These are phyloP conservation scores for Lichtheimia corymbifera DNA, from an alignment of 371 early-diverging fungal genomes.

Conservation along the genomic window DNA sequence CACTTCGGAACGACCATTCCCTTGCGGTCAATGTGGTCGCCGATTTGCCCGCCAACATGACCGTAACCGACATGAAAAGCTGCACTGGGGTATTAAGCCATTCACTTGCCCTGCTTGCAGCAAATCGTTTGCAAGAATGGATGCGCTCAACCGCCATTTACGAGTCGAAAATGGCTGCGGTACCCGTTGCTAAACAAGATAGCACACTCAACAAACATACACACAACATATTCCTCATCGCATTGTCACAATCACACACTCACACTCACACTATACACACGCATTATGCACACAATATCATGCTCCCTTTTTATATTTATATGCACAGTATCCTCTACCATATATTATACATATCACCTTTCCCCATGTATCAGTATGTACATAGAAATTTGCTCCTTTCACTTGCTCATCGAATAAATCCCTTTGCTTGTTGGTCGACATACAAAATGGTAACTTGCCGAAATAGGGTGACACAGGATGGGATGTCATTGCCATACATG, in stretches of 20 bases:
- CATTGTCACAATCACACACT: background rate
- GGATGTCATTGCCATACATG: too few relatives aligned
- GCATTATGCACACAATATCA: too few relatives aligned
- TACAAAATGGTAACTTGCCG: too few relatives aligned
- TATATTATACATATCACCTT: background rate
- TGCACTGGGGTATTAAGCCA: slow-evolving; percentile 60
- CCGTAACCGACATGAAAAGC: slow-evolving; percentile 58
- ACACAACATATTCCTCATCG: background rate
- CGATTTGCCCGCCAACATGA: slow-evolving; percentile 63
- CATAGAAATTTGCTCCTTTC: too few relatives aligned
- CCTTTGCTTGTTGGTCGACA: too few relatives aligned
- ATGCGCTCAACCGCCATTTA: slow-evolving; percentile 72
- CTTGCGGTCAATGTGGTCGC: slow-evolving; percentile 46
- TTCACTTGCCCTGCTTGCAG: slow-evolving; percentile 56
- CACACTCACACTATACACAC: too few relatives aligned
- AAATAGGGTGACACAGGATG: too few relatives aligned
- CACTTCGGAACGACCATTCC: slow-evolving; percentile 43
- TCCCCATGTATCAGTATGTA: slow-evolving; percentile 2
- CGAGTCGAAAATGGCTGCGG: slow-evolving; percentile 64
- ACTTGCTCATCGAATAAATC: too few relatives aligned
- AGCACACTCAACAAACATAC: background rate
- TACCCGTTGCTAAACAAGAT: background rate
- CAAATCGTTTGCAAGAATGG: slow-evolving; percentile 61
- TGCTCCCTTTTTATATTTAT: too few relatives aligned
- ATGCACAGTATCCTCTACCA: background rate